Evolutionary conservation across 1,284 basidiomycete species (phyloP), one percentile per base, ranked within the genome.

Genomic region (Ustilago loliicola): DNA sequence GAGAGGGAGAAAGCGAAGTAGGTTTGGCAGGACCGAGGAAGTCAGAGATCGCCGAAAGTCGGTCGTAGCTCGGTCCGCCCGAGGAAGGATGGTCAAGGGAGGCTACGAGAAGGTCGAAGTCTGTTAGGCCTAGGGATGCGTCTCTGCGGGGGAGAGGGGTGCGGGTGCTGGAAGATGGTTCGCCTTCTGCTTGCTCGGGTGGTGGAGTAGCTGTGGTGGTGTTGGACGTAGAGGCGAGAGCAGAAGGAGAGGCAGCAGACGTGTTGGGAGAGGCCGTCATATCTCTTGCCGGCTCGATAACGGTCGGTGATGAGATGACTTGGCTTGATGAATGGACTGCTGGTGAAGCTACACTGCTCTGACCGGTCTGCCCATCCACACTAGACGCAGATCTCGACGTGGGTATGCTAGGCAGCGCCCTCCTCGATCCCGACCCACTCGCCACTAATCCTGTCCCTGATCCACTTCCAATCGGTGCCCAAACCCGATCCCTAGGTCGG

Each of bases 1-100:
- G 86, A 13, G 77, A 85, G 0, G 84, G 77, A 1, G 77, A 76
- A 1, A 88, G 84, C 7, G 81, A 75, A 7, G 84, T 83, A 1
- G 87, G 83, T 47, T 84, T 87, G 9, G 89, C 90, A 3, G 90
- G 90, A 25, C 91, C 91, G 48, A 92, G 87, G 82, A 92, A 90
- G 60, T 91, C 90, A n/a, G 89, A 89, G 38, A 92, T 87, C 59
- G 90, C 87, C 25, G 90, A 87, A 21, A 91, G 88, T 36, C 90
- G 90, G 36, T 86, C 85, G 52, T 72, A 86, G 2, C 66, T 27
- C 11, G 25, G 48, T 27, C 48, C 23, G 13, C 23, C 48, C n/a
- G 32, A 32, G 30, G 32, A 29, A 27, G 50, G 50, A n/a, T 36
- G 52, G 32, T 82, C 83, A 29, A 86, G 72, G 29, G 77, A 69